Conservation (phyloP, 768 basidiomycete genomes). For the Exsudoporus frostii region DNA sequence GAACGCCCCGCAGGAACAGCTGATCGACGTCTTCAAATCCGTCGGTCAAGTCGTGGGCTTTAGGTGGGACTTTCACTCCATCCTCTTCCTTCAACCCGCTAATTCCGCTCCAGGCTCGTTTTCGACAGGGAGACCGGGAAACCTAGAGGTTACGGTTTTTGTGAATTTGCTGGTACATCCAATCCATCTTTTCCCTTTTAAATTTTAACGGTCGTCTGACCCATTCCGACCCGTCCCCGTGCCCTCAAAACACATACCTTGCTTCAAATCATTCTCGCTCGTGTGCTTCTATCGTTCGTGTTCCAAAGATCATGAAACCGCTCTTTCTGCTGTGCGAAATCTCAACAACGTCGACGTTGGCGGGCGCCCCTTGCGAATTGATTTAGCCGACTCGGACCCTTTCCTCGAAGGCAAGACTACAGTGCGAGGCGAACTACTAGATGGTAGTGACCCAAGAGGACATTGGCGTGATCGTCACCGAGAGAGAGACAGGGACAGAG, state of each 20-base stretch:
- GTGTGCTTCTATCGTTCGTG: conserved; percentile 16
- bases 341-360: conserved; percentile 90
- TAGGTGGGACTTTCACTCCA: conserved; percentile 45
- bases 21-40: conserved; percentile 85
- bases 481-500: conserved; percentile 48
- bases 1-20: conserved; percentile 54
- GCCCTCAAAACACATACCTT: conserved; percentile 3
- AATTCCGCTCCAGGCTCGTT: conserved; percentile 54
- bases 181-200: conserved; percentile 28
- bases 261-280: conserved; percentile 1
- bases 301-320: conserved; percentile 87
- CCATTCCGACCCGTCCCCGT: conserved; percentile 21
- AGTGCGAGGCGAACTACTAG: conserved; percentile 75
- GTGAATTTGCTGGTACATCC: conserved; percentile 84
- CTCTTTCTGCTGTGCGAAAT: conserved; percentile 91
- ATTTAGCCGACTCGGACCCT: conserved; percentile 90
- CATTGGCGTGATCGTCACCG: conserved; percentile 48
- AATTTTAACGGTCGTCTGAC: conserved; percentile 36
- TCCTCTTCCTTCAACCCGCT: background rate
- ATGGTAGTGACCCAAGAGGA: conserved; percentile 47
- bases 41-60: conserved; percentile 90
- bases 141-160: conserved; percentile 90
- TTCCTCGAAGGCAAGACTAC: conserved; percentile 90
- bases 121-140: conserved; percentile 94
- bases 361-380: conserved; percentile 89